Conservation (phyloP, 169 alveolate genomes). For the Gregarina niphandrodes region DNA sequence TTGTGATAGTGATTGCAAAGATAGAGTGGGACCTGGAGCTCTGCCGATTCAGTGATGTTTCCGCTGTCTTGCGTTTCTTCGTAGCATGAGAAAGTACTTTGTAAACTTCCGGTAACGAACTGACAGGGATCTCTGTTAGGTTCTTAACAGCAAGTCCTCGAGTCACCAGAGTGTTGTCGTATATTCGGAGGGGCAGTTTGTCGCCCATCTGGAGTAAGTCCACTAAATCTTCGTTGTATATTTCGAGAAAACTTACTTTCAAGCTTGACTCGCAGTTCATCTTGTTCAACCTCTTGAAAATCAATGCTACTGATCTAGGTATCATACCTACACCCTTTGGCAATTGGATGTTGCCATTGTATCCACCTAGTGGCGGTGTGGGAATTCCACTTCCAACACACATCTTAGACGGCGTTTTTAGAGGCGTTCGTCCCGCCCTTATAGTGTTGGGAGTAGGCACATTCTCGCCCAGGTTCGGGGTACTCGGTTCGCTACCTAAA, state of each 20-base stretch:
- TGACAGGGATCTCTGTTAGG: constrained; percentile 47
- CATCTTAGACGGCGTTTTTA: no score
- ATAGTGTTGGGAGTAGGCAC: no score
- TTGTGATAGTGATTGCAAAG: constrained; percentile 51
- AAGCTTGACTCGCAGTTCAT: constrained; percentile 42
- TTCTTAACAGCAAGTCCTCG: constrained; percentile 42
- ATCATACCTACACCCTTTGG: constrained; percentile 37
- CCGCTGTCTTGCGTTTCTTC: constrained; percentile 54
- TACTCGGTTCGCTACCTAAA: background rate
- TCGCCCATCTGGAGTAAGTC: constrained; percentile 36
- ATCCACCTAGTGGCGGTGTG: background rate
- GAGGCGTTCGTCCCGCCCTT: no score
- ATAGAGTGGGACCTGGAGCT: constrained; percentile 65
- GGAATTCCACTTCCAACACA: background rate
- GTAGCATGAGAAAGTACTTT: constrained; percentile 45
- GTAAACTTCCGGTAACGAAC: constrained; percentile 49
- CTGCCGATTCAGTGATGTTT: constrained; percentile 50
- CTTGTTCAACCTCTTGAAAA: constrained; percentile 31
- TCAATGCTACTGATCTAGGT: constrained; percentile 40
- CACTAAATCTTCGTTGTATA: constrained; percentile 50
- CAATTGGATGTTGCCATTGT: no score
- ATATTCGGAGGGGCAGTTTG: constrained; percentile 18
- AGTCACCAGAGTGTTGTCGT: constrained; percentile 31
- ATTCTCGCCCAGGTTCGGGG: background rate
- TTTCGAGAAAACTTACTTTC: constrained; percentile 48